phyloP scores from a whole-genome alignment of 345 rosid species.

The Camelina hispida region DNA sequence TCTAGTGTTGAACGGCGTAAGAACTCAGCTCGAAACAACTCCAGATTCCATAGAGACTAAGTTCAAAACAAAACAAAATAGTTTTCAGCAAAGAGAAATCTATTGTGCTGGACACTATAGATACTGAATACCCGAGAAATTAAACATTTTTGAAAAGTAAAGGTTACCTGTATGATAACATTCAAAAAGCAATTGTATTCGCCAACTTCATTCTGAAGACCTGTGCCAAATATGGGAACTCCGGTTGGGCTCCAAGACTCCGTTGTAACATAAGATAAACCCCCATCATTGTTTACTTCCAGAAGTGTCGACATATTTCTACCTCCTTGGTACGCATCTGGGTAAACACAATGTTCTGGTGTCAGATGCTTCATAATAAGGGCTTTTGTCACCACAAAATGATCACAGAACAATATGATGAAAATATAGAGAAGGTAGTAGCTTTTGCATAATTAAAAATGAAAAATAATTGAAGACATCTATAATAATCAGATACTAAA shows the following conservation, averaged over 20 bases:
- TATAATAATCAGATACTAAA: neutral
- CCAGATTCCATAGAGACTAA: constrained; percentile 96
- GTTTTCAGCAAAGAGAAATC: constrained; percentile 10
- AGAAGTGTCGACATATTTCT: constrained; percentile 48
- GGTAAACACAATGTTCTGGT: constrained; percentile 33
- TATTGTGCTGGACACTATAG: constrained; percentile 21
- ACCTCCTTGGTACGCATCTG: constrained; percentile 73
- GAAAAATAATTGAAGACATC: constrained; percentile 7
- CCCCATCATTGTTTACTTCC: constrained; percentile 45
- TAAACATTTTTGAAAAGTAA: constrained; percentile 25
- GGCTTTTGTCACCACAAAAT: constrained; percentile 13
- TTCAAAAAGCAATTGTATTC: constrained; percentile 98
- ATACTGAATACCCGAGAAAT: neutral
- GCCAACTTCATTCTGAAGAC: constrained; percentile 92
- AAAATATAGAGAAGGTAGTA: neutral
- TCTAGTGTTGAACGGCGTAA: constrained; percentile 69
- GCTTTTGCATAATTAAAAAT: constrained; percentile 7
- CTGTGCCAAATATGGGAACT: constrained; percentile 68
- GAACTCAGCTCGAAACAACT: constrained; percentile 79
- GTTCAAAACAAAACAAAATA: constrained; percentile 29
- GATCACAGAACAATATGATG: constrained; percentile 20
- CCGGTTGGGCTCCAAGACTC: constrained; percentile 43
- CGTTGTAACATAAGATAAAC: constrained; percentile 47
- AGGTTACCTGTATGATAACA: constrained; percentile 90
- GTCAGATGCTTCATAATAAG: constrained; percentile 30